Percentiles rank a stretch among this genome's conserved stretches.
Evolutionary conservation across 1,284 basidiomycete species (phyloP).

Genomic region (Phlebopus sp.): DNA sequence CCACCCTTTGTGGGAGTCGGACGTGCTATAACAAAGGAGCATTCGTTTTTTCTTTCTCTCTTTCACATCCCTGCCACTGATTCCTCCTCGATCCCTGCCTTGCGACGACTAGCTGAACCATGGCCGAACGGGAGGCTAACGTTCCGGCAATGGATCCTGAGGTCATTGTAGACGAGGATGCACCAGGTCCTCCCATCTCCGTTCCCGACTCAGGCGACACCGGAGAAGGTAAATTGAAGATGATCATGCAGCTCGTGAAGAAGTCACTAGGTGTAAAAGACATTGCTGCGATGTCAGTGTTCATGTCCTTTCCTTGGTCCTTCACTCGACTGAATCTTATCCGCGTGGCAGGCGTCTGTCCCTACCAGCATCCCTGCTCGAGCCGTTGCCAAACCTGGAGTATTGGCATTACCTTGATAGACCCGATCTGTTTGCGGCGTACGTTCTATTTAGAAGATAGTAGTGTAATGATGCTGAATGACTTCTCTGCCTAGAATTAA

Average conservation of each 20-base stretch:
- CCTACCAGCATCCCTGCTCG: conserved; percentile 84
- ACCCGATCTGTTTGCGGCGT: conserved; percentile 91
- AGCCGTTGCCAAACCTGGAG: conserved; percentile 92
- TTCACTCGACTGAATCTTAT: conserved; percentile 6
- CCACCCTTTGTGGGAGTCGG: conserved; percentile 6
- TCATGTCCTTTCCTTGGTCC: conserved; percentile 4
- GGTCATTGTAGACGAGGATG: conserved; percentile 45
- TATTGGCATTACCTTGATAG: conserved; percentile 95
- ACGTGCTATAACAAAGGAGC: conserved; percentile 4
- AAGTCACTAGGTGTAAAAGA: conserved; percentile 88
- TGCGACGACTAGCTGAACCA: conserved; percentile 6
- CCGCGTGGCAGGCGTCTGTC: conserved; percentile 71
- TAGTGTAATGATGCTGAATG: conserved; percentile 6
- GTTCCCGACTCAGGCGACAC: conserved; percentile 72
- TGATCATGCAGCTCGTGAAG: conserved; percentile 85
- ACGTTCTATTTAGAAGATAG: conserved; percentile 30
- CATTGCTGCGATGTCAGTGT: conserved; percentile 82
- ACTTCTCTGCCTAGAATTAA: conserved; percentile 60
- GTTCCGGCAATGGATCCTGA: conserved; percentile 2
- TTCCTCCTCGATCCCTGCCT: neutral
- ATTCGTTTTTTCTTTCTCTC: neutral
- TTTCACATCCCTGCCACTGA: neutral
- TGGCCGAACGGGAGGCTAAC: conserved; percentile 18
- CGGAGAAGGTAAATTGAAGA: conserved; percentile 87
- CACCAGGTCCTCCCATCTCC: conserved; percentile 59